These are phyloP conservation scores for Tremellales sp. DNA, from an alignment of 1,284 basidiomycete species.

Conservation along the genomic window DNA sequence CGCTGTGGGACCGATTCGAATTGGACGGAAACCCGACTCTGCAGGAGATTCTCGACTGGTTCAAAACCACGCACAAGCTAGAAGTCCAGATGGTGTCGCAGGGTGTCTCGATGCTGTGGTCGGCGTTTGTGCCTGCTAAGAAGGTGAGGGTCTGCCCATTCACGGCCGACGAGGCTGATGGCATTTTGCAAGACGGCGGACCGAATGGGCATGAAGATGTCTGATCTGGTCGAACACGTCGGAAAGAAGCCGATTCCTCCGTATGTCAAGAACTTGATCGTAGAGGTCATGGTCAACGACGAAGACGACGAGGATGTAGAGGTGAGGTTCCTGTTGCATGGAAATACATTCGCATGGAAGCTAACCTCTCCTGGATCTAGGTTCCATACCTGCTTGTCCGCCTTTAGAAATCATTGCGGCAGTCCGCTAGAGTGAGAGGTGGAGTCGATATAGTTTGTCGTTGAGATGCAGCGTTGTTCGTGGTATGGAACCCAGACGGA, in stretches of 20 bases:
- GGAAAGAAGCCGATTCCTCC: slow-evolving; percentile 86
- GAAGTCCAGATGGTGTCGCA: slow-evolving; percentile 94
- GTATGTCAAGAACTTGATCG: slow-evolving; percentile 74
- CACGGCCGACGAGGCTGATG: background rate
- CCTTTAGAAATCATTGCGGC: slow-evolving; percentile 16
- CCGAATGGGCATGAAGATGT: slow-evolving; percentile 82
- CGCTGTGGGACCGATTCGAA: slow-evolving; percentile 96
- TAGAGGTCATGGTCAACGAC: slow-evolving; percentile 92
- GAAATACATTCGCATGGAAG: background rate
- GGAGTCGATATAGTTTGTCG: background rate
- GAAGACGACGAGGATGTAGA: slow-evolving; percentile 68
- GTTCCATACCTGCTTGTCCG: slow-evolving; percentile 36
- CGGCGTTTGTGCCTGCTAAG: slow-evolving; percentile 82
- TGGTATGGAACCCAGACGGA: background rate
- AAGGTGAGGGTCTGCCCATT: slow-evolving; percentile 58
- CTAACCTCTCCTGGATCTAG: slow-evolving; percentile 1
- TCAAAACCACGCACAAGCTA: slow-evolving; percentile 78
- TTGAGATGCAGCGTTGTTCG: background rate
- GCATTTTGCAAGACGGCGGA: slow-evolving; percentile 66
- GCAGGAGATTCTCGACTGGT: slow-evolving; percentile 78
- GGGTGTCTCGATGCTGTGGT: slow-evolving; percentile 98
- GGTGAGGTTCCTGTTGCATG: slow-evolving; percentile 15
- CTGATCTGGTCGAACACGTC: slow-evolving; percentile 84
- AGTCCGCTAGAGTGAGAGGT: background rate
- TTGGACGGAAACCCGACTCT: slow-evolving; percentile 87